Conservation (phyloP, 2,329 filamentous ascomycete species). For the Trichoderma pleuroti region DNA sequence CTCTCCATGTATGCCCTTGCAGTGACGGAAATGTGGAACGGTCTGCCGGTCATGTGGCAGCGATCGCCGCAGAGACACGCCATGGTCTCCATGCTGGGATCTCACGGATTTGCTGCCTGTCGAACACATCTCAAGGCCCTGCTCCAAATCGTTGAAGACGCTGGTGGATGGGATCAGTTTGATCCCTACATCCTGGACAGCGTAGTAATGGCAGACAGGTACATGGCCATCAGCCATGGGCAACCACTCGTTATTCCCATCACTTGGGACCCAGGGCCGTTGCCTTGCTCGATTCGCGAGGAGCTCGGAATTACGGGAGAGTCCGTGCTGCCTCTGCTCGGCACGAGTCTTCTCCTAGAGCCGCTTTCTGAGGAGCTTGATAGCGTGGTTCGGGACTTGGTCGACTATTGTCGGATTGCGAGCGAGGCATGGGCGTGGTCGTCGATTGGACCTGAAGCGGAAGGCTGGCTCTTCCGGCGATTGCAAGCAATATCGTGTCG, state of each 20-base stretch:
- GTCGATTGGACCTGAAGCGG: not conserved
- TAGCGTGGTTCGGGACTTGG: not conserved
- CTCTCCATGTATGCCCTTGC: not conserved
- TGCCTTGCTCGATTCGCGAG: not conserved
- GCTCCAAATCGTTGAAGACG: not conserved
- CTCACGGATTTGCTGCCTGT: not conserved
- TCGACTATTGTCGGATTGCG: not conserved
- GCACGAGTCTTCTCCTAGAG: not conserved
- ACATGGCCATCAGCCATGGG: not conserved
- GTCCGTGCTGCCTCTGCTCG: not conserved
- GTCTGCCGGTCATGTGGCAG: not conserved
- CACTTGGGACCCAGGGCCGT: not conserved
- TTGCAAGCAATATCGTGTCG: not conserved
- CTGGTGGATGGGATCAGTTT: not conserved
- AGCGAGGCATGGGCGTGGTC: not conserved
- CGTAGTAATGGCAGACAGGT: not conserved
- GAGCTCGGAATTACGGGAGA: not conserved
- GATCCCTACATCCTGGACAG: not conserved
- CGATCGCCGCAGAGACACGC: not conserved
- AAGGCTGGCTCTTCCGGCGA: not conserved
- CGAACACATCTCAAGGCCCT: not conserved
- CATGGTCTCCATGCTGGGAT: not conserved
- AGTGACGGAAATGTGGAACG: not conserved
- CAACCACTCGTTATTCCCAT: not conserved
- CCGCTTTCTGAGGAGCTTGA: not conserved